Conservation (phyloP, 1,284 basidiomycete species). For the Heterobasidion annosum region DNA sequence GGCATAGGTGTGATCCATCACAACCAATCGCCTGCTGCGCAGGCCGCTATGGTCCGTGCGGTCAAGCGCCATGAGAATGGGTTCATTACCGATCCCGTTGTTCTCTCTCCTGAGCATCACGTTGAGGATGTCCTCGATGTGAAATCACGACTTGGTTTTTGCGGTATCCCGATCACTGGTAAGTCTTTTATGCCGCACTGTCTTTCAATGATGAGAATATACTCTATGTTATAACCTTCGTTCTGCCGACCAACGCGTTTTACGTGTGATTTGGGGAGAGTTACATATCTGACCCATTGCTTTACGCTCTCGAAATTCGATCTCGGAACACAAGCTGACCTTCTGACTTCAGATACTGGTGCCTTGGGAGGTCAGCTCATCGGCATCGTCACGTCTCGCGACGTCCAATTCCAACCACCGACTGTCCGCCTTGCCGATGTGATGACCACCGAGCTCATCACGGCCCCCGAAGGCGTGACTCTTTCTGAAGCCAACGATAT, state of each 20-base stretch:
- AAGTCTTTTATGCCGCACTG: constrained; percentile 19
- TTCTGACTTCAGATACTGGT: constrained; percentile 65
- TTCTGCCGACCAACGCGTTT: constrained; percentile 75
- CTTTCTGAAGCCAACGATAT: constrained; percentile 91
- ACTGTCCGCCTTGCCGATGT: constrained; percentile 69
- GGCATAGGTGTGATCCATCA: constrained; percentile 99
- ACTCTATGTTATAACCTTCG: constrained; percentile 65
- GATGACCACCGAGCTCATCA: constrained; percentile 87
- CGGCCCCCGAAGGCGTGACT: constrained; percentile 79
- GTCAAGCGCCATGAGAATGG: constrained; percentile 99
- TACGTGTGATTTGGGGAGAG: constrained; percentile 65
- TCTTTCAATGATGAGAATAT: constrained; percentile 4
- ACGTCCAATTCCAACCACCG: constrained; percentile 87
- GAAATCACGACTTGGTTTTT: constrained; percentile 90
- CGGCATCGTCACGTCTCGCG: constrained; percentile 95
- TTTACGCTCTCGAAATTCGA: too few species aligned
- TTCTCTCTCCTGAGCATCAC: constrained; percentile 67
- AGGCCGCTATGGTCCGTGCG: constrained; percentile 94
- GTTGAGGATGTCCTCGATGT: constrained; percentile 93
- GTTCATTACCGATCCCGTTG: constrained; percentile 94
- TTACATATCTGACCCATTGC: constrained; percentile 7
- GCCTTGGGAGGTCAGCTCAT: constrained; percentile 84
- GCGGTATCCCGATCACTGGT: constrained; percentile 98
- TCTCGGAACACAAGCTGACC: constrained; percentile 11
- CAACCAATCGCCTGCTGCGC: constrained; percentile 83